phyloP scores from a whole-genome alignment of 169 alveolate species.

The Theileria equi region DNA sequence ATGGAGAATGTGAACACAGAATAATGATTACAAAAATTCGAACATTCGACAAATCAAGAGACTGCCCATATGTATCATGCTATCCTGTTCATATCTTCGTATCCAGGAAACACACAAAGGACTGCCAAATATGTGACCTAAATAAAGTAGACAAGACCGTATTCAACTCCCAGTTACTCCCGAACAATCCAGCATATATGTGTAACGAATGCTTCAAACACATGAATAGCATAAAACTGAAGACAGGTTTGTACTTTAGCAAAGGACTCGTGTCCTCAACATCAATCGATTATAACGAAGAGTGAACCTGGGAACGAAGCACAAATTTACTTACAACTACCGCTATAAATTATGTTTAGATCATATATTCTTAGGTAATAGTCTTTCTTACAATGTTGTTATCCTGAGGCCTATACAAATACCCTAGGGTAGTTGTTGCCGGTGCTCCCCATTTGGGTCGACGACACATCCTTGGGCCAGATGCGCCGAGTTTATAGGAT shows the following conservation, averaged over 20 bases:
- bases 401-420: too few relatives aligned
- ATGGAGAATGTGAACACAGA: slow-evolving; percentile 85
- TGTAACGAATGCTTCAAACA: slow-evolving; percentile 74
- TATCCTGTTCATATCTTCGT: slow-evolving; percentile 77
- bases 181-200: slow-evolving; percentile 75
- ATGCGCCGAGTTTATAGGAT: too few relatives aligned
- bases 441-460: too few relatives aligned
- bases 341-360: not conserved
- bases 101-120: slow-evolving; percentile 64
- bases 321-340: too few relatives aligned
- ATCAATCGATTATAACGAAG: slow-evolving; percentile 31
- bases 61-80: slow-evolving; percentile 65
- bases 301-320: too few relatives aligned
- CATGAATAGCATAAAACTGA: slow-evolving; percentile 44
- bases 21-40: slow-evolving; percentile 72
- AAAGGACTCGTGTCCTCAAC: slow-evolving; percentile 43
- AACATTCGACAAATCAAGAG: slow-evolving; percentile 56
- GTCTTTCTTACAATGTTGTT: not conserved
- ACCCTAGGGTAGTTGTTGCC: too few relatives aligned
- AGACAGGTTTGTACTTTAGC: slow-evolving; percentile 33
- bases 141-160: slow-evolving; percentile 66
- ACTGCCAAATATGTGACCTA: slow-evolving; percentile 74
- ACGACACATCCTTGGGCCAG: too few relatives aligned
- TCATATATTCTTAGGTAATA: not conserved
- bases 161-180: slow-evolving; percentile 71